Evolutionary conservation across 1,139 yeast genomes (phyloP), one percentile per base, ranked within the genome.

Genomic region (Debaryomyces sp.): DNA sequence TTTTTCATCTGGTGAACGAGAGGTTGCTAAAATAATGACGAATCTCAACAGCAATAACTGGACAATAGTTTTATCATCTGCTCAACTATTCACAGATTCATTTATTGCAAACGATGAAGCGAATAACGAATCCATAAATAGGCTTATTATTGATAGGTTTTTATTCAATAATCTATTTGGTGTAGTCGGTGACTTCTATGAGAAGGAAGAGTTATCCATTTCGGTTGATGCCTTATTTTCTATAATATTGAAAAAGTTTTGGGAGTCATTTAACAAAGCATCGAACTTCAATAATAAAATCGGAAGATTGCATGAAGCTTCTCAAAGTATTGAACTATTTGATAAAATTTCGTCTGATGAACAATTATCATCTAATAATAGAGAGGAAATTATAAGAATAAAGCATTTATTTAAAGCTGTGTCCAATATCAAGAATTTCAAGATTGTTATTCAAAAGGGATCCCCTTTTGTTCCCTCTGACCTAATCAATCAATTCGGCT

Each of bases 191-290:
- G 57, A 61, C 0, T 55, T 54, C 50, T 63, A 59, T 54, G 54
- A 60, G 1, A 50, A 55, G 6, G 47, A 64, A 17, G 63, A 61
- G 6, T 48, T 60, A 1, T 9, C 18, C 6, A 35, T 44, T 6
- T 10, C 51, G 2, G 46, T 64, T 6, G 30, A 64, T 3, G 48
- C 46, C 2, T 57, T 63, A 10, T 64, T 57, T 37, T 57, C 60
- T 5, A 52, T 69, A 13, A 52, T 69, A 1, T 38, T 58, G 18
- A 64, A 72, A 36, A 73, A 78, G 56, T 80, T 82, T 50, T 84
- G 89, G 89, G 74, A 69, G 18, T 75, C 76, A 40, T 78, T 80
- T 55, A 75, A 78, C 49, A 64, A 64, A 24, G 82, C 89, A 0
- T 62, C 76, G 0, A 78, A 71, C 53, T 75, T 85, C 18, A 77